phyloP scores from a whole-genome alignment of 2,329 filamentous ascomycete species.

The Talaromyces sp. region DNA sequence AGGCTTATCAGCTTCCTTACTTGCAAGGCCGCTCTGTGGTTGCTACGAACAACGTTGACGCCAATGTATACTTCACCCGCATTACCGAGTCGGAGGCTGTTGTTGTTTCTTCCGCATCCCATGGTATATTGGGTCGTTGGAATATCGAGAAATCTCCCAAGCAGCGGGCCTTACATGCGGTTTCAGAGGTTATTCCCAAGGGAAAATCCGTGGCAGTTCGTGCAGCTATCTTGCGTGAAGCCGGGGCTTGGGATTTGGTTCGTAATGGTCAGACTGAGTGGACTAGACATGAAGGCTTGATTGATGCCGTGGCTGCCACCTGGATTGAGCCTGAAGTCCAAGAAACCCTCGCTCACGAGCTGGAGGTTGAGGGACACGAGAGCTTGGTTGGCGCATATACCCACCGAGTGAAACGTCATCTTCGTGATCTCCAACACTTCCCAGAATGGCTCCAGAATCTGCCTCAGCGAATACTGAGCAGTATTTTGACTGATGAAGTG shows the following conservation, averaged over 20 bases:
- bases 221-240: slow-evolving; percentile 67
- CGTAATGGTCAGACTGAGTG: slow-evolving; percentile 81
- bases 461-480: slow-evolving; percentile 68
- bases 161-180: slow-evolving; percentile 64
- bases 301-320: slow-evolving; percentile 74
- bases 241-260: slow-evolving; percentile 78
- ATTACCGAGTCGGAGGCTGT: slow-evolving; percentile 73
- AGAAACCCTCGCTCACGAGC: slow-evolving; percentile 74
- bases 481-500: slow-evolving; percentile 60
- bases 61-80: slow-evolving; percentile 87
- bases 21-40: slow-evolving; percentile 73
- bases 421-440: slow-evolving; percentile 72
- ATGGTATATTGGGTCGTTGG: slow-evolving; percentile 78
- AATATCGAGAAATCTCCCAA: slow-evolving; percentile 53
- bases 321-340: slow-evolving; percentile 77
- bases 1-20: slow-evolving; percentile 77
- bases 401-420: slow-evolving; percentile 80
- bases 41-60: slow-evolving; percentile 73
- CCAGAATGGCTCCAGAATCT: slow-evolving; percentile 72
- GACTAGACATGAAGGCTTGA: slow-evolving; percentile 79
- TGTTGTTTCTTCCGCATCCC: slow-evolving; percentile 74
- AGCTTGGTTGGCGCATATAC: slow-evolving; percentile 81
- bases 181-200: slow-evolving; percentile 81
- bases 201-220: slow-evolving; percentile 74
- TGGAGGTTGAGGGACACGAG: slow-evolving; percentile 84